Evolutionary conservation across 345 rosid species (phyloP), one percentile per base, ranked within the genome.

Genomic region (Hibiscus trionum): DNA sequence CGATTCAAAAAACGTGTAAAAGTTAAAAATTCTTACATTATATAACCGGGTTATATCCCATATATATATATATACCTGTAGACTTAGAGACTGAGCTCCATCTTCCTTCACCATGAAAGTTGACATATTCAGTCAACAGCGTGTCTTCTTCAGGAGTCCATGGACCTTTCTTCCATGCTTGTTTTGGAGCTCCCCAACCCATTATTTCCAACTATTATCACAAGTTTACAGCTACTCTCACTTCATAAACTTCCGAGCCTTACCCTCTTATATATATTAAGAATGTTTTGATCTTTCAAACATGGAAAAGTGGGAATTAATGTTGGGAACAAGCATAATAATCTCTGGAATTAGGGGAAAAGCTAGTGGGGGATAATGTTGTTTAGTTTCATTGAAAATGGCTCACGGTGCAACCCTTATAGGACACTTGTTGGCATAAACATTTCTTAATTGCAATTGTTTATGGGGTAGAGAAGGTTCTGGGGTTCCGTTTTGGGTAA

Each of bases 101-200:
- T 78, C 91, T 81, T 78, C 97, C 97, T 60, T 87, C 96, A 12
- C 97, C 96, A 76, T 86, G 81, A 55, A 76, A 60, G 53, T 73
- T 78, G n/a, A 91, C 87, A 78, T 90, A 79, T 69, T 86, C 86
- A 4, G 17, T 67, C 1, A 93, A 87, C 76, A 91, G 71, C 77
- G 79, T 86, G 70, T 91, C 97, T 72, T 90, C 98, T 79, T 87
- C 86, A 44, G 89, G 83, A 75, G 96, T 87, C 98, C 98, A 91
- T 60, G 94, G 97, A 35, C 97, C 97, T 50, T 91, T 88, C 82
- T 91, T 85, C 87, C 87, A 87, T 15, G 80, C 90, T 82, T 84
- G 80, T 16, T 77, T 81, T 55, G 68, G 74, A 72, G 35, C 68
- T 73, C 76, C 86, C 91, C 90, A 84, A 70, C 79, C 80, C 84